A percentile compares a stretch with the other conserved stretches of the same genome.
Evolutionary conservation across 2,329 filamentous ascomycete genomes (phyloP).

Genomic region (Dothistroma pini): DNA sequence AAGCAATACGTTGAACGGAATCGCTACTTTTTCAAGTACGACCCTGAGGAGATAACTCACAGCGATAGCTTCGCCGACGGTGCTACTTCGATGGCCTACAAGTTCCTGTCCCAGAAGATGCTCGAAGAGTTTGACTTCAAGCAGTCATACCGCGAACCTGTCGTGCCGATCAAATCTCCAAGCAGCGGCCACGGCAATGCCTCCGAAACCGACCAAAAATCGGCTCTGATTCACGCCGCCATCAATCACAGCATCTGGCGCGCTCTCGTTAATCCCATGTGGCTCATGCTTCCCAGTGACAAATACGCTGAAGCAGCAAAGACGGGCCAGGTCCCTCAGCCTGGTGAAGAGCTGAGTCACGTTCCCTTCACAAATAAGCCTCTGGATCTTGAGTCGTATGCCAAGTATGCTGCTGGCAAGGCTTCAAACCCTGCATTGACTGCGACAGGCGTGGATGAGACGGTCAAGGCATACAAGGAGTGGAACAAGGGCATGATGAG

Average conservation of each 20-base stretch:
- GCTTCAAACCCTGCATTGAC: slow-evolving; percentile 11
- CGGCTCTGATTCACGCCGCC: slow-evolving; percentile 3
- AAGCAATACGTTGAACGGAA: slow-evolving; percentile 55
- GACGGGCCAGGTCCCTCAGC: slow-evolving; percentile 4
- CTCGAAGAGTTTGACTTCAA: slow-evolving; percentile 12
- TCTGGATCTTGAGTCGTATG: slow-evolving; percentile 8
- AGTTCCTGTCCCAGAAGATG: not conserved
- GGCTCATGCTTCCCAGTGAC: slow-evolving; percentile 8
- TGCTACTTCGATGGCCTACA: slow-evolving; percentile 6
- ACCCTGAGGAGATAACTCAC: slow-evolving; percentile 12
- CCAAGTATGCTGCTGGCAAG: slow-evolving; percentile 11
- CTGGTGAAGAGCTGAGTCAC: slow-evolving; percentile 3
- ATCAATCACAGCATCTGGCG: slow-evolving; percentile 14
- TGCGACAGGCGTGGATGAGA: slow-evolving; percentile 13
- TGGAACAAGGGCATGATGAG: slow-evolving; percentile 45
- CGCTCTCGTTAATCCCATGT: slow-evolving; percentile 8
- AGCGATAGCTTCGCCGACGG: slow-evolving; percentile 10
- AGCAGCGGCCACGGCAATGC: not conserved
- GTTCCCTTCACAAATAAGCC: slow-evolving; percentile 18
- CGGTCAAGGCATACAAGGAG: slow-evolving; percentile 18
- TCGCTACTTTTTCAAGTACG: slow-evolving; percentile 53
- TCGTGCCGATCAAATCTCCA: not conserved
- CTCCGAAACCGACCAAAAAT: not conserved
- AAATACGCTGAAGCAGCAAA: slow-evolving; percentile 6
- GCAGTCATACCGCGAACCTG: slow-evolving; percentile 10